Evolutionary conservation across 768 basidiomycete genomes (phyloP), one percentile per base, ranked within the genome.

Genomic region (Hericium coralloides): DNA sequence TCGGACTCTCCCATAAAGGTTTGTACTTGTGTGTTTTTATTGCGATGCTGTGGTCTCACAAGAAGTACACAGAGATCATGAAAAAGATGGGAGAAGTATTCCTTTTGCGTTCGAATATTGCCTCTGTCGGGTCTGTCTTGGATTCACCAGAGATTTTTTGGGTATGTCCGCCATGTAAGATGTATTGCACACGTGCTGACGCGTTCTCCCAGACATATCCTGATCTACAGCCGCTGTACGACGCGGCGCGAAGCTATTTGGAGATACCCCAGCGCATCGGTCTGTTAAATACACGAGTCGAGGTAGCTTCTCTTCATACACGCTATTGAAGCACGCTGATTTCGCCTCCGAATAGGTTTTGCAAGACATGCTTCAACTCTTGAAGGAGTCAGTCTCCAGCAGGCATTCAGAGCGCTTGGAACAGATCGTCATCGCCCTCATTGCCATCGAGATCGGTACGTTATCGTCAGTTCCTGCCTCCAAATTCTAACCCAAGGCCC

Each of bases 71-170:
- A 83, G 95, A 97, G 69, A 98, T 98, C 66, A 95, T 98, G 95
- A 89, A 90, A 67, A 92, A 97, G 71, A 98, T 95, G 60, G 95
- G 95, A 47, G 89, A 93, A 64, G 76, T 98, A 43, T 98, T 98
- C 72, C 84, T 98, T 39, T 75, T 97, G 63, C 79, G 95, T 60
- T 92, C 95, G 55, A 95, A 93, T 67, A 95, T 97, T 64, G 93
- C 94, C 64, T 88, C 92, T 48, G 94, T 97, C 54, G 95, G 95
- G 49, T 95, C 93, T 36, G 94, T 97, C n/a, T 74, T 98, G 47
- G 94, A 98, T 75, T 92, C 93, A 37, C 94, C 94, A 25, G 93
- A 97, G 71, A 85, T 95, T 45, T 97, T 97, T 70, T 95, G 94
- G 93, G 92, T 89, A 69, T 53, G 84, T 15, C 47, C 45, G 22